phyloP scores from a whole-genome alignment of 1,284 basidiomycete genomes.

The Ceratobasidium sp. region DNA sequence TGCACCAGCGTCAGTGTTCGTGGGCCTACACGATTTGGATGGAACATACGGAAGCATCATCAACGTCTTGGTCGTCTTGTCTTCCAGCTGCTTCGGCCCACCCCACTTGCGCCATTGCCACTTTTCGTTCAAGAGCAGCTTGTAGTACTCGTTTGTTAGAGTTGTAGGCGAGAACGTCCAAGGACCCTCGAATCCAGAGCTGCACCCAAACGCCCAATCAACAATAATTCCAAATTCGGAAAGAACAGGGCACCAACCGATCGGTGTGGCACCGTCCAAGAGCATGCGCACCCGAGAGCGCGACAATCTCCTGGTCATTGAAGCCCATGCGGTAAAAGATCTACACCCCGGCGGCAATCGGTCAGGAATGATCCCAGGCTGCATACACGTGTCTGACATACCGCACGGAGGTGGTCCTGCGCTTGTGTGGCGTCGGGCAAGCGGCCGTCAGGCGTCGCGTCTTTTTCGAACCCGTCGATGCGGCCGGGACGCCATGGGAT shows the following conservation, averaged over 20 bases:
- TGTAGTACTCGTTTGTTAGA: constrained; percentile 92
- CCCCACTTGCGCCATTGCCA: constrained; percentile 90
- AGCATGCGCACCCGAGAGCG: constrained; percentile 93
- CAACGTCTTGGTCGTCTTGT: constrained; percentile 87
- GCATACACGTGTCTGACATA: constrained; percentile 57
- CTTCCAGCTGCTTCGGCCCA: constrained; percentile 94
- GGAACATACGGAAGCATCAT: constrained; percentile 93
- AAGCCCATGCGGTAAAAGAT: constrained; percentile 84
- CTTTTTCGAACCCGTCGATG: constrained; percentile 80
- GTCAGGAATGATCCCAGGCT: neutral
- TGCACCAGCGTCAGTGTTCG: too few relatives aligned
- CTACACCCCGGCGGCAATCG: constrained; percentile 55
- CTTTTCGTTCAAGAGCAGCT: constrained; percentile 89
- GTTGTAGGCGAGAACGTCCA: constrained; percentile 92
- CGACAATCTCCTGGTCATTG: constrained; percentile 97
- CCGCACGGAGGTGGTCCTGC: constrained; percentile 84
- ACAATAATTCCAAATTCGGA: constrained; percentile 12
- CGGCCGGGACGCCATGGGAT: constrained; percentile 86
- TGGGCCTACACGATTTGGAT: neutral
- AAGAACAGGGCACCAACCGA: constrained; percentile 61
- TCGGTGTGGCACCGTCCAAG: constrained; percentile 92
- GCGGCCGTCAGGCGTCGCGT: constrained; percentile 93
- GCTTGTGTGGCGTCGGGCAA: constrained; percentile 92
- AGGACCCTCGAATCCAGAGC: constrained; percentile 90
- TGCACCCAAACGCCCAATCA: constrained; percentile 53